Conservation (phyloP, 192 early-diverging fungal species). For the Backusella sp. region DNA sequence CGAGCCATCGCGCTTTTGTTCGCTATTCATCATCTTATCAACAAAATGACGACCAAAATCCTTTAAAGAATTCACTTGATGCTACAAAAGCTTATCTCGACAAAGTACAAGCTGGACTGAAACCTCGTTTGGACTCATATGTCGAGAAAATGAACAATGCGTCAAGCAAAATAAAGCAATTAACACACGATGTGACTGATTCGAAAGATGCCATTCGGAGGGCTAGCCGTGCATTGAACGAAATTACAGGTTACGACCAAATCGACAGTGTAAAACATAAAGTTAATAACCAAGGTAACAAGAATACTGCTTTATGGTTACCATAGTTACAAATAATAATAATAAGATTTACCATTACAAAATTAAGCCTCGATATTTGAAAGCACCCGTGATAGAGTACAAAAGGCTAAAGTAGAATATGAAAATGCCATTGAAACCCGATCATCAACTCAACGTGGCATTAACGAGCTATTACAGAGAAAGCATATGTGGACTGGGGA, state of each 20-base stretch:
- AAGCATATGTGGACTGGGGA: slow-evolving; percentile 74
- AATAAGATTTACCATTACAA: neutral
- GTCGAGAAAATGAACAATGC: slow-evolving; percentile 7
- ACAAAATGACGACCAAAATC: neutral
- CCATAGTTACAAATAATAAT: neutral
- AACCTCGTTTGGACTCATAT: slow-evolving; percentile 1
- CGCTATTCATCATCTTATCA: neutral
- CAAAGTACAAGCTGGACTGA: slow-evolving; percentile 12
- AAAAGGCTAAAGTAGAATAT: slow-evolving; percentile 52
- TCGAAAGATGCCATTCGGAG: slow-evolving; percentile 33
- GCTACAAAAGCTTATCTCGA: slow-evolving; percentile 11
- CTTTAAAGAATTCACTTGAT: neutral
- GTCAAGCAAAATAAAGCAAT: slow-evolving; percentile 11
- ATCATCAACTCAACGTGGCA: slow-evolving; percentile 67
- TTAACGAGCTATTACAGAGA: slow-evolving; percentile 75
- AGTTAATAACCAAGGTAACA: slow-evolving; percentile 57
- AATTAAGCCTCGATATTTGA: slow-evolving; percentile 43
- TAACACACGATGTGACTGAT: slow-evolving; percentile 24
- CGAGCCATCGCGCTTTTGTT: neutral
- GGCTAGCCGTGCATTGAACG: slow-evolving; percentile 56
- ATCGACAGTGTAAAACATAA: slow-evolving; percentile 65
- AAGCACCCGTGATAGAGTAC: slow-evolving; percentile 42
- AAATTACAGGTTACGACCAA: slow-evolving; percentile 67
- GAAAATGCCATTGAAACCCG: slow-evolving; percentile 54
- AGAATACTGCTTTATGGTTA: neutral